Conservation (phyloP, 73 alveolate genomes). For the Paramecium octaurelia region DNA sequence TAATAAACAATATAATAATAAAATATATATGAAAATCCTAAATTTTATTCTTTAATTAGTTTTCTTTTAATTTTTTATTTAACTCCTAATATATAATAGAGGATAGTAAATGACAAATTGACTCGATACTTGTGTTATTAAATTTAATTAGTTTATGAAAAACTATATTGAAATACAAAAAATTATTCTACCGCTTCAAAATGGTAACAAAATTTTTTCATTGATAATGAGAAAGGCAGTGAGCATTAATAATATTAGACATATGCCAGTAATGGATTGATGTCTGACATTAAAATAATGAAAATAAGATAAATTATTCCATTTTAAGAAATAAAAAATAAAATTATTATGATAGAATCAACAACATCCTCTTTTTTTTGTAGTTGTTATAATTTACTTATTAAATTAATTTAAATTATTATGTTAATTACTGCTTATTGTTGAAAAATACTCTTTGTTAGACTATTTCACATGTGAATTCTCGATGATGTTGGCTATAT, state of each 20-base stretch:
- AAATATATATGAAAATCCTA: background rate
- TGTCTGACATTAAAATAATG: background rate
- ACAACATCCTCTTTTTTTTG: background rate
- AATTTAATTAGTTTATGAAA: background rate
- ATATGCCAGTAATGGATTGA: background rate
- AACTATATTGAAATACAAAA: background rate
- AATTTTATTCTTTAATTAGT: background rate
- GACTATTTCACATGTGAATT: background rate
- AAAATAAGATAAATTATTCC: background rate
- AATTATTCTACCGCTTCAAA: background rate
- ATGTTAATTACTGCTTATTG: background rate
- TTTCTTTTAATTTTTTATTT: too few species aligned
- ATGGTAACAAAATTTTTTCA: background rate
- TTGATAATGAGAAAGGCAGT: background rate
- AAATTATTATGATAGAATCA: background rate
- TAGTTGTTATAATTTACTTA: background rate
- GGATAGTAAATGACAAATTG: background rate
- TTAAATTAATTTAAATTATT: background rate
- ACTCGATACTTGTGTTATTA: background rate
- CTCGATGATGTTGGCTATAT: background rate
- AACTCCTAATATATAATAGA: background rate
- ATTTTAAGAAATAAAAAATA: background rate
- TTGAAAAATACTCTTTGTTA: background rate
- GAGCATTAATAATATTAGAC: background rate
- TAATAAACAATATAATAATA: background rate